Base-by-base conservation (phyloP, 495 filamentous ascomycete species). In the Podospora fimiseda region DNA sequence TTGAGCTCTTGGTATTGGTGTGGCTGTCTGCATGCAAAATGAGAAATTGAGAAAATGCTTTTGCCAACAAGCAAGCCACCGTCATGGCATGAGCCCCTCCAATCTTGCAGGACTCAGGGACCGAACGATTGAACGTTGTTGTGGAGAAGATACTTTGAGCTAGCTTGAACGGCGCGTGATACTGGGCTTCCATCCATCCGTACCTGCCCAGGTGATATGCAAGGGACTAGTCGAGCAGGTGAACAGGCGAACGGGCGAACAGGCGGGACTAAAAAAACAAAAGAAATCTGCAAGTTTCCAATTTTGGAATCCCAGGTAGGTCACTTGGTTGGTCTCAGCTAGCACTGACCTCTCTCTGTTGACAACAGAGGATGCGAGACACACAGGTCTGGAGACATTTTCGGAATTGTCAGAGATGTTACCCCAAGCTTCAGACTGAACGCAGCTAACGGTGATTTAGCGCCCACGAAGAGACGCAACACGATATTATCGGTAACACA, bases 1-100 rank as follows among this genome's bases (percentile, higher is more conserved):
- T 14, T 47, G 44, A 14, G 9, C 23, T 47, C 44, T 47, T 47
- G 44, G 44, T 47, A 47, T 47, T 47, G 44, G 21, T 24, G 23
- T 47, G 22, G 44, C 24, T 27, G 16, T n/a, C 23, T 47, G 22
- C n/a, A n/a, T n/a, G n/a, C n/a, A n/a, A n/a, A n/a, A n/a, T n/a
- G n/a, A n/a, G n/a, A n/a, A n/a, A n/a, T n/a, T n/a, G n/a, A n/a
- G n/a, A n/a, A n/a, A n/a, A n/a, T n/a, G n/a, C n/a, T n/a, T n/a
- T n/a, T n/a, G n/a, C n/a, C n/a, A 33, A 33, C 27, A 33, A 33
- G 27, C 27, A 33, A 33, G 27, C 27, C 27, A 33, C 27, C 6
- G 27, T 33, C 27, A 33, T 33, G 27, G 27, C 27, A 11, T 33
- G 27, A 11, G 27, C 27, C 27, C 27, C 27, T 33, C 6, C 27